phyloP scores from a whole-genome alignment of 164 flowering plant species.

The Warburgia ugandensis region DNA sequence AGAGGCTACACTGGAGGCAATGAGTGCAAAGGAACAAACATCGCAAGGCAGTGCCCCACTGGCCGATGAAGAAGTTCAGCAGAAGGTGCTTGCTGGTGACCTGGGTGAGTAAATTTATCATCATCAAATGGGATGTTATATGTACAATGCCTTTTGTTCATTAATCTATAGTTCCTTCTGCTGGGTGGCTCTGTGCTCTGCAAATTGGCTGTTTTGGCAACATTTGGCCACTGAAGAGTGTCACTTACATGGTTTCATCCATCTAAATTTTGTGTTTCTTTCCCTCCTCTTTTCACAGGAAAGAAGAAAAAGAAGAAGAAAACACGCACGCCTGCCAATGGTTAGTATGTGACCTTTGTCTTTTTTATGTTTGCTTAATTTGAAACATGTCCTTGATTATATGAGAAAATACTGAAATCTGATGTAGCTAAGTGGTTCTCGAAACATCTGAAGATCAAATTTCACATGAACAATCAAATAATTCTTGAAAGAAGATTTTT shows the following conservation, averaged over 20 bases:
- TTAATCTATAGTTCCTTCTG: no score
- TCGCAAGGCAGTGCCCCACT: conserved; percentile 72
- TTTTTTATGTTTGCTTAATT: background rate
- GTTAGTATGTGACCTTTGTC: conserved; percentile 24
- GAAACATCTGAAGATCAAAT: no score
- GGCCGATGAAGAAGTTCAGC: conserved; percentile 85
- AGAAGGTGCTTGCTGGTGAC: conserved; percentile 59
- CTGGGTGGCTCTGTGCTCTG: no score
- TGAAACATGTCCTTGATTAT: no score
- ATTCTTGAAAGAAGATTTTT: background rate
- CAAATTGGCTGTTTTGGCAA: no score
- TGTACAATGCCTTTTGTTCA: no score
- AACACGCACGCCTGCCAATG: conserved; percentile 48
- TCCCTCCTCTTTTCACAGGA: conserved; percentile 31
- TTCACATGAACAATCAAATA: no score
- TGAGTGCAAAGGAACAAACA: conserved; percentile 50
- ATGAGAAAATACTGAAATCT: no score
- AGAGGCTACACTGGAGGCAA: conserved; percentile 67
- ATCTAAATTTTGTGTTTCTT: background rate
- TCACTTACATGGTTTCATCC: background rate
- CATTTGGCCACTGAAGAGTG: no score
- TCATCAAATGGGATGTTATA: background rate
- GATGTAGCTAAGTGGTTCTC: no score
- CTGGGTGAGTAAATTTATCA: conserved; percentile 40
- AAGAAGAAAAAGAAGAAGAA: conserved; percentile 95